Evolutionary conservation across 306 rosid species (phyloP).

Genomic region (Rubus idaeus): DNA sequence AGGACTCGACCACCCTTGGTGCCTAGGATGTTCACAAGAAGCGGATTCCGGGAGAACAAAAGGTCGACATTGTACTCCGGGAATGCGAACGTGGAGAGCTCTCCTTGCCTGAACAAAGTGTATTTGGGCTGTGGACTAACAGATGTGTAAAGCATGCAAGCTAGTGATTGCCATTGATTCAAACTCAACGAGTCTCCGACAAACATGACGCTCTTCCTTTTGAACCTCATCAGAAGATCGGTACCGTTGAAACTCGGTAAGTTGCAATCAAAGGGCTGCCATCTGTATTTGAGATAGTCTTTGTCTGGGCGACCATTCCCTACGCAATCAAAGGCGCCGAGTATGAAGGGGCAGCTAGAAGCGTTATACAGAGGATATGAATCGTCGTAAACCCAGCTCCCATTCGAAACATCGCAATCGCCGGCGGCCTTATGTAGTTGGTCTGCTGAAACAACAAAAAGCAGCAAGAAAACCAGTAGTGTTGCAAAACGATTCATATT

Average conservation of each 20-base stretch:
- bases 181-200: conserved; percentile 49
- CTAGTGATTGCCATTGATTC: conserved; percentile 51
- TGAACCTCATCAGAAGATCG: conserved; percentile 24
- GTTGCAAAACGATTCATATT: not conserved
- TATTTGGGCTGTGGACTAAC: conserved; percentile 21
- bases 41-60: conserved; percentile 32
- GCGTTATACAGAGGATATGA: conserved; percentile 58
- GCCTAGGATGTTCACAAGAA: conserved; percentile 29
- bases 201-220: conserved; percentile 36
- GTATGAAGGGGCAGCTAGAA: conserved; percentile 53
- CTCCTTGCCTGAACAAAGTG: conserved; percentile 24
- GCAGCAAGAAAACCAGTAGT: not conserved
- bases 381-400: conserved; percentile 57
- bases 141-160: conserved; percentile 41
- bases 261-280: conserved; percentile 67
- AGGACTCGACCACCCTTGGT: conserved; percentile 23
- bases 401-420: conserved; percentile 50
- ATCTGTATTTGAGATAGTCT: conserved; percentile 58
- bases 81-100: conserved; percentile 34
- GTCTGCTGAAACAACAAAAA: not conserved
- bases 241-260: conserved; percentile 46
- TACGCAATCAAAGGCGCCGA: conserved; percentile 54
- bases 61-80: conserved; percentile 27
- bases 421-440: conserved; percentile 17
- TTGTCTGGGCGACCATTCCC: conserved; percentile 66